Conservation (phyloP, 345 rosid species). For the Heritiera fomes region DNA sequence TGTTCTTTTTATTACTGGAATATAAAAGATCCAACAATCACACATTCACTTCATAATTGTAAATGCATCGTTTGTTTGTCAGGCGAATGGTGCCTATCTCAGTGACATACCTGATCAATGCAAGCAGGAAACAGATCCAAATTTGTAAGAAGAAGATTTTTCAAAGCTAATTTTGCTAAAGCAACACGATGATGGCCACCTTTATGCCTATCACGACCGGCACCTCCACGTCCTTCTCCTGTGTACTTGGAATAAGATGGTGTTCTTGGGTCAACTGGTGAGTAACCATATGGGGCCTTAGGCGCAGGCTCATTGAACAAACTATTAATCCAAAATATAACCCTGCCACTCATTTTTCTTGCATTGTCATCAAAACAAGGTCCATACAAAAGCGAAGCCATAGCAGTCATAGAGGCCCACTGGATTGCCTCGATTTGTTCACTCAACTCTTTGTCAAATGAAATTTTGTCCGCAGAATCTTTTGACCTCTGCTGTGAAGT, state of each 20-base stretch:
- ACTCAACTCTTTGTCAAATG: conserved; percentile 87
- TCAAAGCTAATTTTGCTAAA: conserved; percentile 92
- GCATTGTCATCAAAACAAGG: conserved; percentile 99
- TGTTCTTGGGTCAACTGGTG: conserved; percentile 90
- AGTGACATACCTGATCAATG: conserved; percentile 84
- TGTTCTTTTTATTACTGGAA: neutral
- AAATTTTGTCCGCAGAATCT: conserved; percentile 90
- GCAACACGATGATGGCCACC: conserved; percentile 90
- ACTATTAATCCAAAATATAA: conserved; percentile 95
- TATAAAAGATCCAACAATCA: neutral
- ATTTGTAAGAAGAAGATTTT: conserved; percentile 92
- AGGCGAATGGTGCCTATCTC: conserved; percentile 14
- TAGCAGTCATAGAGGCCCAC: conserved; percentile 97
- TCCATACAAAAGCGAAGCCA: conserved; percentile 95
- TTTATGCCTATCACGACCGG: conserved; percentile 84
- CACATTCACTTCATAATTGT: neutral
- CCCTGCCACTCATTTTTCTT: conserved; percentile 96
- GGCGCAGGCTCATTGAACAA: conserved; percentile 93
- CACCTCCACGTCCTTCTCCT: conserved; percentile 80
- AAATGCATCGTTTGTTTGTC: neutral
- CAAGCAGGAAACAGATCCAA: conserved; percentile 97
- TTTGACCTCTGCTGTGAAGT: conserved; percentile 91
- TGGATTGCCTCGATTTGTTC: conserved; percentile 95
- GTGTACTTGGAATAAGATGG: conserved; percentile 86
- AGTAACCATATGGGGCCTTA: conserved; percentile 94